Evolutionary conservation across 139 green algal genomes (phyloP), one percentile per base, ranked within the genome.

Genomic region (Edaphochlamys debaryana): DNA sequence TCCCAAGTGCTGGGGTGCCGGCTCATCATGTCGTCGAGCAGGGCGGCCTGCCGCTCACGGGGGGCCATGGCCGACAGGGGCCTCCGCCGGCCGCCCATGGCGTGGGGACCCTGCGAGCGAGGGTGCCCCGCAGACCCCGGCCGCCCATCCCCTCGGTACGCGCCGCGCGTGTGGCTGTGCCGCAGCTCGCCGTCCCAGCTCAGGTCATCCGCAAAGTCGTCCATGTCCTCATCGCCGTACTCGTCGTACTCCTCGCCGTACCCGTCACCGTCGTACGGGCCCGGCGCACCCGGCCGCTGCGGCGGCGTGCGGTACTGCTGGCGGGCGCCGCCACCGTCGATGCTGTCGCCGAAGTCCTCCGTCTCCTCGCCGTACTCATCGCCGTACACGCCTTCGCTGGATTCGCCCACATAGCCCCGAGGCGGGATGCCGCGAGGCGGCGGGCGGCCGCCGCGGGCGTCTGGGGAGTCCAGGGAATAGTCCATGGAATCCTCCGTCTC

Each of bases 1-100:
- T 89, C 85, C 85, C 85, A 89, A 15, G 76, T 76, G 58, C 56
- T 75, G 36, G 78, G 66, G 58, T 89, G 85, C 36, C 85, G 72
- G 37, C 66, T 42, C 50, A 86, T 68, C 45, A 84, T 71, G 50
- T 89, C 79, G 22, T 66, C 40, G 6, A 87, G 45, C 63, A 79
- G 45, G 17, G 81, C 81, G 17, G 75, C 81, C 71, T 82, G 71
- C 9, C 81, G 72, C 11, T 79, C 81, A 30, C 75, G 81, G 25
- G 72, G 45, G 29, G 56, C 40, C 54, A 86, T 67, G 8, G 77
- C 77, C 0, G 64, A 75, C 45, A 69, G 52, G 3, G 77, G 30
- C 27, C 77, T 63, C 23, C 67, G 42, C 42, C 77, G 77, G 2
- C 23, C 20, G 42, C 36, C 77, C 0, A 2, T 11, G 11, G 38